Base-by-base conservation (phyloP, 495 filamentous ascomycete genomes). In the Aspergillus cavernicola region DNA sequence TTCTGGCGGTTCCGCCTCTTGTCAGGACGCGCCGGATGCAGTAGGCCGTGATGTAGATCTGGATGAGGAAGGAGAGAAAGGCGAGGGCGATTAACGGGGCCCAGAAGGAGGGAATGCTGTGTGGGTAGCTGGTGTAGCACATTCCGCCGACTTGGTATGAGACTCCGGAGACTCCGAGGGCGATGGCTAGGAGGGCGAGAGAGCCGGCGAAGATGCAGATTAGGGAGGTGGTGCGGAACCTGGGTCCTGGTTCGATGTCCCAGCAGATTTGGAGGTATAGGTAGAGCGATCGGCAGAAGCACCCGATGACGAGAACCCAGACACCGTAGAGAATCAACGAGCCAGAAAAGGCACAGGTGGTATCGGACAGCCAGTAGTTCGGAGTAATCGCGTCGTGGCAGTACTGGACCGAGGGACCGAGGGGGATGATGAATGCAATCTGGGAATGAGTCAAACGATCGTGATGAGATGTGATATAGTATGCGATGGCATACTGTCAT, bases 191-290 rank as follows among this genome's bases (percentile, higher is more conserved):
- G 41, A 95, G 74, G 26, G 83, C 82, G 28, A 84, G 64, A 12
- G 82, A 70, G 33, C 89, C 78, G 45, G 87, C 82, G 36, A 85
- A 60, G 19, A 81, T 77, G 33, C 78, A 62, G 3, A 74, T 72
- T 57, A 90, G 80, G 13, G 89, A 81, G 55, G 77, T 77, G 73
- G 83, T 84, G 80, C 92, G 91, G 66, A 90, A 92, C 52, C 78
- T 85, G 31, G 79, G 78, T 11, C 89, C 89, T 4, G 88, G 85
- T 13, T 88, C 81, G 35, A 90, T 71, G 63, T 92, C 86, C 90
- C 90, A 95, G 72, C 86, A 89, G 56, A 95, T 89, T 66, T 93
- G 89, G 19, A 95, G 78, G 67, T 95, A 89, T 32, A 95, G 81
- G n/a, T 89, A 91, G 32, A 93, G 67, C 10, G 89, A 82, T 50